Base-by-base conservation (phyloP, 495 filamentous ascomycete genomes). In the Penicillium alfredii region DNA sequence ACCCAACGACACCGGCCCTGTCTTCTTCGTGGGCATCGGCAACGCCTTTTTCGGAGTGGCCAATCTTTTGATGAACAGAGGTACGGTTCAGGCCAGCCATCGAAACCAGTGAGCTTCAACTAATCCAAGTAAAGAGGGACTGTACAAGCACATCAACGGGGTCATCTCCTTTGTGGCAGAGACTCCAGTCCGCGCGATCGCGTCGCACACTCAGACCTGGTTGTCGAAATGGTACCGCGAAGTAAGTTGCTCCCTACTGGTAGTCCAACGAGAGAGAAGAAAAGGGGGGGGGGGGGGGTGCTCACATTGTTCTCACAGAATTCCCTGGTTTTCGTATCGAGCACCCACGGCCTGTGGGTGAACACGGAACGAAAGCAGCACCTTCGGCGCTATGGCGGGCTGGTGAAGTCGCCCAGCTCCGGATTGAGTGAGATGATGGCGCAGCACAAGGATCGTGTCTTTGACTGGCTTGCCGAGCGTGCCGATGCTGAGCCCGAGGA, bases 1-100 rank as follows among this genome's bases (percentile, higher is more conserved):
- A 41, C 59, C 83, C 3, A 73, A 78, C 42, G 76, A 86, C 5
- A 55, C 69, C 1, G 75, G 80, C 1, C 74, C 88, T 14, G 72
- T 97, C 14, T 81, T 90, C 56, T 70, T 97, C 26, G 63, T 99
- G 32, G 90, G 92, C 3, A 74, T 93, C 2, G 93, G 92, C 7
- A 76, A 81, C 42, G 76, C 83, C 1, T 86, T 84, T 43, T 62
- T 78, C 6, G 82, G 80, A 0, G 68, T 86, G 13, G 77, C 81
- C 32, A 67, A 81, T n/a, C 69, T 88, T 1, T 59, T 88, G 4
- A 78, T 77, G 15, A 76, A 78, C 38, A 63, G 81, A 60, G 76
- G 81, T 84, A 61, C 37, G 64, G 36, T 34, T 23, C 11, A 19
- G 6, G 1, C 25, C 10, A 36, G 3, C 25, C 14, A 9, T 6